A percentile compares a stretch with the other conserved stretches of the same genome.
These are phyloP conservation scores for Penicillium macrosclerotiorum DNA, from an alignment of 495 filamentous ascomycete genomes.

Conservation along the genomic window DNA sequence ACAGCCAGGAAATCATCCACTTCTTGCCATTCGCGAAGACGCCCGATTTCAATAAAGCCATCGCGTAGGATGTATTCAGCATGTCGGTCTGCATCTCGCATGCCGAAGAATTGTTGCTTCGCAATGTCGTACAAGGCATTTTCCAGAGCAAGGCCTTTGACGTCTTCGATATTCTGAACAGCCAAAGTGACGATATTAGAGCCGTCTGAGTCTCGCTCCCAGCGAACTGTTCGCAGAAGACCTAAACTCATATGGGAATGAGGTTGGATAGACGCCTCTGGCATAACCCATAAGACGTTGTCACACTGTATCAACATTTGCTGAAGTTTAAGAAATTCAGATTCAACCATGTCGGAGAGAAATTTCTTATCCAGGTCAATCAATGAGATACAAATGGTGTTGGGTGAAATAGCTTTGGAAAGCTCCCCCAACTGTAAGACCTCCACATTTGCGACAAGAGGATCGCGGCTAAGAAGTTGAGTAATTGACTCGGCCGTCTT, in stretches of 20 bases:
- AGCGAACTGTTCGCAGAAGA: constrained; percentile 26
- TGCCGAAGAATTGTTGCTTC: constrained; percentile 18
- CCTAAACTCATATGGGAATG: constrained; percentile 19
- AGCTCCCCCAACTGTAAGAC: constrained; percentile 4
- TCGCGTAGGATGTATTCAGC: constrained; percentile 23
- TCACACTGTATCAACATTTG: constrained; percentile 25
- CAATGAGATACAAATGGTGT: constrained; percentile 13
- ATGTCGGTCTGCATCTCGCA: constrained; percentile 13
- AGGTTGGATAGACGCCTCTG: background rate
- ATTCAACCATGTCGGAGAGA: background rate
- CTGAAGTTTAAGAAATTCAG: constrained; percentile 6
- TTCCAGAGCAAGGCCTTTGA: background rate
- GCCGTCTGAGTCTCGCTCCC: constrained; percentile 26
- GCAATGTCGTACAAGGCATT: constrained; percentile 12
- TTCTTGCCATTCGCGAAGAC: constrained; percentile 19
- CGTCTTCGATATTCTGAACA: constrained; percentile 3
- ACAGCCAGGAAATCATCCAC: constrained; percentile 20
- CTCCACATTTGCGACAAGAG: too few relatives aligned
- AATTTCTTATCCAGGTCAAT: constrained; percentile 15
- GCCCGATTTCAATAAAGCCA: constrained; percentile 27
- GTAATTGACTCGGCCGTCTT: background rate
- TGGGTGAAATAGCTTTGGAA: background rate
- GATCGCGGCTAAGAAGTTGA: background rate
- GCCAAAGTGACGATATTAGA: constrained; percentile 24
- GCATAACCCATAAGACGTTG: constrained; percentile 39